A percentile compares a stretch with the other conserved stretches of the same genome.
These are phyloP conservation scores for Spathaspora sp. DNA, from an alignment of 805 yeast genomes.

Conservation along the genomic window DNA sequence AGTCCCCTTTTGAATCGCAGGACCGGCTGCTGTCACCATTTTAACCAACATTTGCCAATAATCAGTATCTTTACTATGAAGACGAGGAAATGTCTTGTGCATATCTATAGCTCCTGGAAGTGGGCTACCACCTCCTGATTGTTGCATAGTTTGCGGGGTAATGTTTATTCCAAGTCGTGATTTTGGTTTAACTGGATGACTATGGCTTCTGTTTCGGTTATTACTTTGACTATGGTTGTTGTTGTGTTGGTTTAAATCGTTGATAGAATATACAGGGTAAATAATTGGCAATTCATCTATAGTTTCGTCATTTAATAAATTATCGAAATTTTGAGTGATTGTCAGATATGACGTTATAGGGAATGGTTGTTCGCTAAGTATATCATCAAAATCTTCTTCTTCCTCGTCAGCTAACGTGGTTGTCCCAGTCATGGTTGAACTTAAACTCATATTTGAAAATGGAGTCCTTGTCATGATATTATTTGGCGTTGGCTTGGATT, in stretches of 20 bases:
- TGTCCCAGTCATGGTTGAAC: too few relatives aligned
- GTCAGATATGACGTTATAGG: conserved; percentile 3
- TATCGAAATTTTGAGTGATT: conserved; percentile 29
- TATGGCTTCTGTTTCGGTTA: neutral
- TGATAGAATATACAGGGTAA: conserved; percentile 29
- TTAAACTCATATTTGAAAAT: neutral
- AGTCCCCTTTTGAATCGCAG: conserved; percentile 20
- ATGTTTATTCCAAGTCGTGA: neutral
- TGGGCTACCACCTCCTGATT: neutral
- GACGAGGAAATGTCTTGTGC: neutral
- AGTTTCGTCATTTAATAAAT: conserved; percentile 19
- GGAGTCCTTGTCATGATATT: neutral
- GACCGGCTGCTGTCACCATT: conserved; percentile 9
- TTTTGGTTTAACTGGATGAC: neutral
- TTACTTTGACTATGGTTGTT: neutral
- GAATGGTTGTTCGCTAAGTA: neutral
- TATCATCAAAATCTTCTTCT: neutral
- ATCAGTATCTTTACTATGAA: conserved; percentile 1
- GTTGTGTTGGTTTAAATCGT: neutral
- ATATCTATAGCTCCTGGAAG: conserved; percentile 8
- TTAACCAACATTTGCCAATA: conserved; percentile 4
- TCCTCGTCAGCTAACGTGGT: neutral
- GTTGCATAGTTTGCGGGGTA: neutral
- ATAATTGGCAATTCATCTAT: conserved; percentile 26
- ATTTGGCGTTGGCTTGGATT: neutral